Conservation (phyloP, 352 stramenopile genomes). For the Globisporangium lucens region DNA sequence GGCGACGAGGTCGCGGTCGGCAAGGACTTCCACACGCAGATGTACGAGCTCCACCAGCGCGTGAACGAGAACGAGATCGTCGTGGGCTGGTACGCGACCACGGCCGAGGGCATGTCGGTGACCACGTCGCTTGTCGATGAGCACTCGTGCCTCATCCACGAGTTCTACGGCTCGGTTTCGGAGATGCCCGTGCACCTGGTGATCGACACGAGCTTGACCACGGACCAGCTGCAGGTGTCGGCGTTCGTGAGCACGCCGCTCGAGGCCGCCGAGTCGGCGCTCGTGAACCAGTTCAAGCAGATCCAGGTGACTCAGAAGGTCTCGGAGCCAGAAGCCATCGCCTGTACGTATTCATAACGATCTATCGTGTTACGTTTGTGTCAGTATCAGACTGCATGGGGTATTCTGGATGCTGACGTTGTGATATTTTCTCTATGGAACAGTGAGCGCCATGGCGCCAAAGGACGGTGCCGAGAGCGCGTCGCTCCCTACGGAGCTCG, state of each 20-base stretch:
- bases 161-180: slow-evolving; percentile 96
- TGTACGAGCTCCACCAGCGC: slow-evolving; percentile 94
- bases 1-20: slow-evolving; percentile 95
- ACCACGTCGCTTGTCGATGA: slow-evolving; percentile 85
- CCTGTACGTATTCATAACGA: slow-evolving; percentile 54
- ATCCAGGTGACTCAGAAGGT: slow-evolving; percentile 91
- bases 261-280: slow-evolving; percentile 83
- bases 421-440: neutral
- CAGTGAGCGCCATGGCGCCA: slow-evolving; percentile 73
- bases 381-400: neutral
- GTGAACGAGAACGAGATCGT: slow-evolving; percentile 95
- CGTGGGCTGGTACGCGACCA: slow-evolving; percentile 96
- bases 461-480: slow-evolving; percentile 34
- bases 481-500: slow-evolving; percentile 72
- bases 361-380: neutral
- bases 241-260: slow-evolving; percentile 91
- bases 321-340: slow-evolving; percentile 93
- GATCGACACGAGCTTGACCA: slow-evolving; percentile 89
- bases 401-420: neutral
- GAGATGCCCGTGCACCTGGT: slow-evolving; percentile 93
- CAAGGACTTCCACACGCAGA: slow-evolving; percentile 98
- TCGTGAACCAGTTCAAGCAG: slow-evolving; percentile 94
- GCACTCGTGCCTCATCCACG: slow-evolving; percentile 96
- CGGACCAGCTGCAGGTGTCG: slow-evolving; percentile 84
- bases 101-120: slow-evolving; percentile 27